These are phyloP conservation scores for Paraconiothyrium brasiliense DNA, from an alignment of 2,329 filamentous ascomycete genomes.

Conservation along the genomic window DNA sequence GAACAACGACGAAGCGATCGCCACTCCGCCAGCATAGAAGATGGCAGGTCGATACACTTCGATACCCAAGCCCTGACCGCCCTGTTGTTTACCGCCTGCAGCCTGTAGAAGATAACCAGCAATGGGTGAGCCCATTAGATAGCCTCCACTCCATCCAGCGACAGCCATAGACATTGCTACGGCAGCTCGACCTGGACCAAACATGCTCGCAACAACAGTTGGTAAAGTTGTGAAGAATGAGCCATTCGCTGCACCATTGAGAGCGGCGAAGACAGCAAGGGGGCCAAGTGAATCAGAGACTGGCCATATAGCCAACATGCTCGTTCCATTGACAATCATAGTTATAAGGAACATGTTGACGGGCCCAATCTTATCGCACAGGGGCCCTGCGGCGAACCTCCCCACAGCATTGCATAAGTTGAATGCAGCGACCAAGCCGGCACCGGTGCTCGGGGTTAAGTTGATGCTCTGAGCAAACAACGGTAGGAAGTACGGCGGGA, in stretches of 20 bases:
- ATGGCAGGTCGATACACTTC: conserved; percentile 41
- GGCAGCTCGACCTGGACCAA: conserved; percentile 37
- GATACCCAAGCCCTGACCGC: conserved; percentile 23
- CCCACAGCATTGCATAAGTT: conserved; percentile 43
- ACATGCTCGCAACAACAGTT: conserved; percentile 40
- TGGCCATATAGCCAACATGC: conserved; percentile 45
- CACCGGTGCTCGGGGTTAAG: conserved; percentile 36
- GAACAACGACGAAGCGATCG: conserved; percentile 31
- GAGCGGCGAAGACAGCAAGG: conserved; percentile 36
- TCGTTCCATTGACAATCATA: conserved; percentile 36
- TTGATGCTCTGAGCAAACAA: conserved; percentile 40
- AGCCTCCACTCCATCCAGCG: conserved; percentile 38
- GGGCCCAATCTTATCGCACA: conserved; percentile 43
- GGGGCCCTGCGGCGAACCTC: conserved; percentile 35
- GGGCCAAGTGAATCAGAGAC: conserved; percentile 36
- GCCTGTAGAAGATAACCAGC: conserved; percentile 39
- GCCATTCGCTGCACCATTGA: conserved; percentile 44
- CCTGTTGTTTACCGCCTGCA: conserved; percentile 29
- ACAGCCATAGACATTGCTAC: conserved; percentile 41
- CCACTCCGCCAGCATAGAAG: conserved; percentile 41
- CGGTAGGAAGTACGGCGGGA: conserved; percentile 42
- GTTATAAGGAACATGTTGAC: conserved; percentile 44
- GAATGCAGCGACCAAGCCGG: conserved; percentile 38
- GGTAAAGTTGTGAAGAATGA: conserved; percentile 41
- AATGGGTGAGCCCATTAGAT: conserved; percentile 41